phyloP scores from a whole-genome alignment of 805 yeast genomes.

The Ogataea ramenticola region DNA sequence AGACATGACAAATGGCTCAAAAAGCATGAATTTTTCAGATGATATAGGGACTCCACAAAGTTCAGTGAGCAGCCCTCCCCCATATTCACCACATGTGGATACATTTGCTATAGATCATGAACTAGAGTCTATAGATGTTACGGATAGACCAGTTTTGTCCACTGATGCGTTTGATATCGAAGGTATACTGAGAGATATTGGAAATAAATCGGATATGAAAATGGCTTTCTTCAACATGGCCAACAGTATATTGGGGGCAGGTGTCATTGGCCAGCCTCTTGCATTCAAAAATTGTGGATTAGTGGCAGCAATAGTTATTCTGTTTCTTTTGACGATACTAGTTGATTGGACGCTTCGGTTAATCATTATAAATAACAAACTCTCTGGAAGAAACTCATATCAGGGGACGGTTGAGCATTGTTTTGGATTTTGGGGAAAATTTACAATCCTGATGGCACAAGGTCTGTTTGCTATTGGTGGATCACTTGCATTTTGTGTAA shows the following conservation, averaged over 20 bases:
- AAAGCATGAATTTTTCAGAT: background rate
- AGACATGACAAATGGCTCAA: background rate
- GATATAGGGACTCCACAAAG: background rate
- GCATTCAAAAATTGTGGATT: slow-evolving; percentile 81
- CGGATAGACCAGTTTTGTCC: background rate
- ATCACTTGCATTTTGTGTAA: slow-evolving; percentile 86
- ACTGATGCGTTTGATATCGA: background rate
- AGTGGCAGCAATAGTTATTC: slow-evolving; percentile 58
- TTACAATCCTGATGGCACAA: slow-evolving; percentile 64
- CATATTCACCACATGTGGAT: slow-evolving; percentile 6
- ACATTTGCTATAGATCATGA: no score
- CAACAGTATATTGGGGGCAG: slow-evolving; percentile 91
- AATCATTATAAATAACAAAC: slow-evolving; percentile 74
- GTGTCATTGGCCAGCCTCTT: slow-evolving; percentile 89
- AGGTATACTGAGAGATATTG: background rate
- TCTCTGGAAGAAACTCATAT: slow-evolving; percentile 70
- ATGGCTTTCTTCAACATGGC: slow-evolving; percentile 98
- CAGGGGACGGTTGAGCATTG: slow-evolving; percentile 80
- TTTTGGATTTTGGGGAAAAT: slow-evolving; percentile 67
- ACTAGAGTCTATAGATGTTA: background rate
- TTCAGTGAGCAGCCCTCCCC: slow-evolving; percentile 9
- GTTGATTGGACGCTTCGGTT: slow-evolving; percentile 85
- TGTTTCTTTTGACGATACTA: slow-evolving; percentile 53
- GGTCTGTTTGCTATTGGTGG: slow-evolving; percentile 94
- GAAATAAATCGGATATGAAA: slow-evolving; percentile 48